These are phyloP conservation scores for Microsporum canis DNA, from an alignment of 2,329 filamentous ascomycete genomes.

Conservation along the genomic window DNA sequence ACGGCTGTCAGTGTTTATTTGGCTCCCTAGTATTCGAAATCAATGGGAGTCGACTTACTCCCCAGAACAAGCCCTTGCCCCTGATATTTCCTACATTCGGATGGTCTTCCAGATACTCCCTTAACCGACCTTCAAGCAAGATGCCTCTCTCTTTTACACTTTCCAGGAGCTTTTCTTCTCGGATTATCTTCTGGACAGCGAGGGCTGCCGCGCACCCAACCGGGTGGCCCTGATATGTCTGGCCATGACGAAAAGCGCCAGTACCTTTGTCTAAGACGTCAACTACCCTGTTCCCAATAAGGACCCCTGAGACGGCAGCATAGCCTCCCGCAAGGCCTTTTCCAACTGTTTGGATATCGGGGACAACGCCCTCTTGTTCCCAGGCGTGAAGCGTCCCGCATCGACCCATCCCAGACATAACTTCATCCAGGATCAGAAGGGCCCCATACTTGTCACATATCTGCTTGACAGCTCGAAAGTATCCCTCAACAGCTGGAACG, in stretches of 20 bases:
- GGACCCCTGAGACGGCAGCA: slow-evolving; percentile 43
- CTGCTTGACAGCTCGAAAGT: slow-evolving; percentile 55
- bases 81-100: slow-evolving; percentile 47
- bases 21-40: neutral
- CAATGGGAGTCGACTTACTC: slow-evolving; percentile 33
- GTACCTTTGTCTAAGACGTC: slow-evolving; percentile 39
- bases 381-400: slow-evolving; percentile 49
- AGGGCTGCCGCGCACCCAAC: slow-evolving; percentile 48
- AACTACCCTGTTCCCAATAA: slow-evolving; percentile 41
- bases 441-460: slow-evolving; percentile 62
- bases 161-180: slow-evolving; percentile 45
- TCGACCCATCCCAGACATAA: slow-evolving; percentile 56
- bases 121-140: slow-evolving; percentile 33
- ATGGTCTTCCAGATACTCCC: slow-evolving; percentile 34
- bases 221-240: slow-evolving; percentile 51
- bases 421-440: slow-evolving; percentile 67
- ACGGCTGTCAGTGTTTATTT: neutral
- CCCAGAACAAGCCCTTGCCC: slow-evolving; percentile 49
- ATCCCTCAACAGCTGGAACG: slow-evolving; percentile 54
- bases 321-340: slow-evolving; percentile 50
- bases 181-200: slow-evolving; percentile 49
- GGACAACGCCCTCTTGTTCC: slow-evolving; percentile 47
- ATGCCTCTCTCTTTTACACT: slow-evolving; percentile 48
- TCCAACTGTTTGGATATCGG: slow-evolving; percentile 50
- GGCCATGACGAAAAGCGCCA: slow-evolving; percentile 45